Conservation (phyloP, 129 eudicot species). For the Sambucus nigra region DNA sequence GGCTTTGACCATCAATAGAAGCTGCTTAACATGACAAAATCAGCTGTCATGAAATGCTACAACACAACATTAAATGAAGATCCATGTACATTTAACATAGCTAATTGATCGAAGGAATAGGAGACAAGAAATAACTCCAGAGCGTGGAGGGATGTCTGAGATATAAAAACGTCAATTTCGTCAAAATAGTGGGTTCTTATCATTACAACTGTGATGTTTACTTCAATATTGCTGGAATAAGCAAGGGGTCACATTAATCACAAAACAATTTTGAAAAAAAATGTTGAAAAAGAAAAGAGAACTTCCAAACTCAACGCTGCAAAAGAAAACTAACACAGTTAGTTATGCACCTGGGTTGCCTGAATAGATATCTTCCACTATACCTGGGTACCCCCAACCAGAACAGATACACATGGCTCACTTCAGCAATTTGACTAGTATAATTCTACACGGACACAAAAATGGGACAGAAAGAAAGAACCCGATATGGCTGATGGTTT, state of each 20-base stretch:
- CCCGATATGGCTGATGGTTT: neutral
- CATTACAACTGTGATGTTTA: neutral
- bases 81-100: no score
- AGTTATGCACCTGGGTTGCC: neutral
- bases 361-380: no score
- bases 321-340: neutral
- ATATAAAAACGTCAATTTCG: neutral
- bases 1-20: no score
- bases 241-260: neutral
- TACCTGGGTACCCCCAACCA: no score
- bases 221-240: neutral
- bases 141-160: no score
- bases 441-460: no score
- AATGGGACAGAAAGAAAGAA: no score
- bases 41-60: no score
- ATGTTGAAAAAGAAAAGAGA: neutral
- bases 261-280: neutral
- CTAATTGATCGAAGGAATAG: no score
- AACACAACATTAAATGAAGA: no score
- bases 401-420: neutral
- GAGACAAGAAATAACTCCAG: no score
- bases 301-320: neutral
- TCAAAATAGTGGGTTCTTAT: neutral
- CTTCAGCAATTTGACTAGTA: neutral
- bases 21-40: no score